A percentile compares a stretch with the other conserved stretches of the same genome.
These are phyloP conservation scores for Heimioporus sp. DNA, from an alignment of 768 basidiomycete species.

Conservation along the genomic window DNA sequence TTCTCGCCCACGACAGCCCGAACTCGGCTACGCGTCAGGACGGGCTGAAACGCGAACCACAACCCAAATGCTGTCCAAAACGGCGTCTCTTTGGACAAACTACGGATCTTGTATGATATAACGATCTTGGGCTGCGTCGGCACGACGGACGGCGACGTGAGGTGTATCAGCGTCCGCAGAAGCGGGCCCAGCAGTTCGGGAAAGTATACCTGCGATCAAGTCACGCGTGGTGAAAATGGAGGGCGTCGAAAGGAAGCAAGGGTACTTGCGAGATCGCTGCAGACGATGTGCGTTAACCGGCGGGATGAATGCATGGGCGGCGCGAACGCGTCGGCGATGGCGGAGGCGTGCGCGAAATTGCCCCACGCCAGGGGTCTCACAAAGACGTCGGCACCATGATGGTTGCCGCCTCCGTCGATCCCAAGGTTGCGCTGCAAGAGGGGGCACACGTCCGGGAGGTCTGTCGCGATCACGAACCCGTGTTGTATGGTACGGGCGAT, in stretches of 20 bases:
- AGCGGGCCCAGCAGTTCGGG: slow-evolving; percentile 78
- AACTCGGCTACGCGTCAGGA: slow-evolving; percentile 33
- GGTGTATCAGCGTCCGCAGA: slow-evolving; percentile 67
- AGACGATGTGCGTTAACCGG: slow-evolving; percentile 63
- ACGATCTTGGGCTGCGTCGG: slow-evolving; percentile 37
- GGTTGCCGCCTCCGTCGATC: slow-evolving; percentile 15
- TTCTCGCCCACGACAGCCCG: no score
- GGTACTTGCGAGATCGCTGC: slow-evolving; percentile 76
- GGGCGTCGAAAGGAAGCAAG: neutral
- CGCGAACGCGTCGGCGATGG: slow-evolving; percentile 40
- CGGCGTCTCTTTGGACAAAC: slow-evolving; percentile 63
- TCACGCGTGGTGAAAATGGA: no score
- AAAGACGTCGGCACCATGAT: no score
- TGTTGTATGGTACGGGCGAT: slow-evolving; percentile 43
- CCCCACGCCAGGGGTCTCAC: slow-evolving; percentile 39
- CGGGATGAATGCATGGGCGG: neutral
- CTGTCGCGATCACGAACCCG: slow-evolving; percentile 53
- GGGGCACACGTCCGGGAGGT: slow-evolving; percentile 71
- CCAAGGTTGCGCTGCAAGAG: slow-evolving; percentile 44
- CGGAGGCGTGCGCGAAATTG: slow-evolving; percentile 38
- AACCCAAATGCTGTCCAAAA: slow-evolving; percentile 83
- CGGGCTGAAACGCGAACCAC: slow-evolving; percentile 68
- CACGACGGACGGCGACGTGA: slow-evolving; percentile 45
- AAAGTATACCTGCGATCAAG: slow-evolving; percentile 68
- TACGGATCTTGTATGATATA: slow-evolving; percentile 78